Conservation (phyloP, 495 filamentous ascomycete species). For the Physcia stellaris region DNA sequence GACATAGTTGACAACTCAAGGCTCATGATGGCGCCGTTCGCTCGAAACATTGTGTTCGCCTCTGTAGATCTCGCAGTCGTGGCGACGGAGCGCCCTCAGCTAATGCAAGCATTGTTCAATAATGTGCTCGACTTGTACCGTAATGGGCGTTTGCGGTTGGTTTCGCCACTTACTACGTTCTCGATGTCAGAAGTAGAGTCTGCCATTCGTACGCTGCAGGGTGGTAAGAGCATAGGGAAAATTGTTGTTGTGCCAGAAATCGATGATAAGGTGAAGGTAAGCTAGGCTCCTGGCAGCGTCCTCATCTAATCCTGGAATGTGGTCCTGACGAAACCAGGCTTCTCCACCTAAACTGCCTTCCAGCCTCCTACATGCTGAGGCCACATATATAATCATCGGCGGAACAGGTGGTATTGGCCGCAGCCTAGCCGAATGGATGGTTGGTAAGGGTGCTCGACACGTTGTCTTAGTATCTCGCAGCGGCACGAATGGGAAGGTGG, state of each 20-base stretch:
- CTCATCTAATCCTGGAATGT: too few species aligned
- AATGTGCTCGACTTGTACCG: constrained; percentile 3
- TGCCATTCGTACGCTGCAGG: constrained; percentile 34
- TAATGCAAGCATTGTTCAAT: neutral
- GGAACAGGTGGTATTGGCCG: constrained; percentile 22
- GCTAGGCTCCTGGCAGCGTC: too few species aligned
- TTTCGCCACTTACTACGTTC: constrained; percentile 8
- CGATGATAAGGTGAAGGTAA: constrained; percentile 6
- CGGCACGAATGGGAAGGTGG: neutral
- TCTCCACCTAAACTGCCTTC: neutral
- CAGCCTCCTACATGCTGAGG: neutral
- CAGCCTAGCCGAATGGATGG: constrained; percentile 15
- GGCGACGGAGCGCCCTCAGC: neutral
- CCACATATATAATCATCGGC: constrained; percentile 21
- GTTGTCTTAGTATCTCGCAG: constrained; percentile 20
- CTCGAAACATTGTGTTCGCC: constrained; percentile 26
- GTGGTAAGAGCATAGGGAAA: constrained; percentile 39
- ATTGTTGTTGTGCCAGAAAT: constrained; percentile 23
- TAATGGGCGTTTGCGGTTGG: neutral
- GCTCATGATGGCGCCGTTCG: constrained; percentile 17
- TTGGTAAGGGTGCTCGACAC: constrained; percentile 14
- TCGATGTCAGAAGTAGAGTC: constrained; percentile 25
- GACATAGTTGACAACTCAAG: constrained; percentile 10
- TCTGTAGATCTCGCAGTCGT: constrained; percentile 22
- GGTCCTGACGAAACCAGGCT: too few species aligned